Evolutionary conservation across 148 eudicot genomes (phyloP), one percentile per base, ranked within the genome.

Genomic region (Rhododendron mucronatum): DNA sequence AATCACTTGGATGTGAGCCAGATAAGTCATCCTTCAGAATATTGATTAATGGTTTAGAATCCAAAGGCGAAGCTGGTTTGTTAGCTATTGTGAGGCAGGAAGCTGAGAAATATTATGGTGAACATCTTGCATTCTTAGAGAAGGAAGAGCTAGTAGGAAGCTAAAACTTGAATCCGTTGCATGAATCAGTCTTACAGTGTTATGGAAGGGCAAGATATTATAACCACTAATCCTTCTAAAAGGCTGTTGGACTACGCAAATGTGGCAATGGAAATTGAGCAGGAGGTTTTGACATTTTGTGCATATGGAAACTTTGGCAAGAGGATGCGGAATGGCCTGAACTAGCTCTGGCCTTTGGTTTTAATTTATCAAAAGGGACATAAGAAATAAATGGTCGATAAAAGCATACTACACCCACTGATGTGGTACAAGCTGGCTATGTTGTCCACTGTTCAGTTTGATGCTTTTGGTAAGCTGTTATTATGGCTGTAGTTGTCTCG

Each of bases 21-120:
- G 93, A 93, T 89, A 92, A 89, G 88, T 82, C 82, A 75, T 84
- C 92, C 33, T 90, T 90, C 37, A 88, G 88, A 87, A 85, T 89
- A 37, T 55, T 93, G 84, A 88, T 92, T 41, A 85, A 82, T 15
- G 90, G 91, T 37, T 87, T 93, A 84, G 91, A 91, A 84, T 91
- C 92, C 21, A 84, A 84, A 28, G 91, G 90, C 79, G 92, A 92
- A 86, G 12, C 45, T 48, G 82, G 78, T 65, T 89, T 89, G 80
- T 91, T 88, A 53, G 87, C 83, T 85, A 57, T 63, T 55, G 80
- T 89, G 48, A 87, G 86, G 76, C 84, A 87, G 86, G 94, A 93
- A 88, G 94, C 96, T 75, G 76, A 76, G 73, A 90, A 89, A 79
- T 83, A 76, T 48, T 93, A 88, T 89, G 94, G 96, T 3, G 41